Base-by-base conservation (phyloP, 768 basidiomycete genomes). In the Pholiota conissans region DNA sequence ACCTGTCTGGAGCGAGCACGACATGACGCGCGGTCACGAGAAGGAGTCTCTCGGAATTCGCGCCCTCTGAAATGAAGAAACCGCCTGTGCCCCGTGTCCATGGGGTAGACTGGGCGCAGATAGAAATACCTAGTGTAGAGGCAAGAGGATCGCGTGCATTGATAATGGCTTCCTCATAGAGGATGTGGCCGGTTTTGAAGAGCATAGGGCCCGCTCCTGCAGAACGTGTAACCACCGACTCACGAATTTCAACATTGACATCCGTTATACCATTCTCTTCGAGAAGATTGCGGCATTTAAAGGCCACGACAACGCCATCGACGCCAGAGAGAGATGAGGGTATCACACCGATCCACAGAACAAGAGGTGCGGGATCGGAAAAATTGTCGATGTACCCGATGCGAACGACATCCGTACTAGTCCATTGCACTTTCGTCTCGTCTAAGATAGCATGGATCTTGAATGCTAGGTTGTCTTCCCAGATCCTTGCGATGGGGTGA, bases 291-390 rank as follows among this genome's bases (percentile, higher is more conserved):
- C n/a, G n/a, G n/a, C n/a, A n/a, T n/a, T n/a, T n/a, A n/a, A n/a
- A n/a, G n/a, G 67, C 74, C 13, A 65, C 66, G n/a, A 20, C 57
- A 60, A 63, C 16, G 58, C 66, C 74, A 30, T 65, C 61, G 5
- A 69, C 60, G 53, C 34, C 26, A 32, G 66, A 60, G 59, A 75
- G 69, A 45, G 74, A 61, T 7, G 46, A 47, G 47, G 71, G 72
- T 7, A 30, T 42, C 20, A 76, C 71, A 16, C 71, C 75, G 37
- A 74, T 68, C 70, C 68, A 73, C 49, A 75, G 49, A 52, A 74
- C 52, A 55, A 71, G n/a, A n/a, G n/a, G n/a, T n/a, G n/a, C 65
- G 46, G 59, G 58, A 24, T 37, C 37, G 42, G 60, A 58, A 51
- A 58, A 40, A 35, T 67, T 55, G 20, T 56, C 63, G 29, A 47